Conservation (phyloP, 2,329 filamentous ascomycete genomes). For the Verticillium tricorpus region DNA sequence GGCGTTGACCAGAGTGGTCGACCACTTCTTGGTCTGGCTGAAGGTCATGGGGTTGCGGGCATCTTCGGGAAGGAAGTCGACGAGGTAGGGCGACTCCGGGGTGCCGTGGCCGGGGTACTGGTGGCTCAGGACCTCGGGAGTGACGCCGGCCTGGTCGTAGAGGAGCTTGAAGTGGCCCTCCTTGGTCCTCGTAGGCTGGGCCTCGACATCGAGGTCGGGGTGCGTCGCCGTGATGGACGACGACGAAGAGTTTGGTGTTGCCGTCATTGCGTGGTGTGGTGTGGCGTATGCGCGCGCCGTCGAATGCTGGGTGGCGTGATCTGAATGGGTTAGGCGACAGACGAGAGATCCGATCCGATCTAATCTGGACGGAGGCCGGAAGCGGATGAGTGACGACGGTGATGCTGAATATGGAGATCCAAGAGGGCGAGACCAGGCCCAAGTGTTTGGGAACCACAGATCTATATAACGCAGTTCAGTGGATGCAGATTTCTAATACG, state of each 20-base stretch:
- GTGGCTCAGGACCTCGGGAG: constrained; percentile 49
- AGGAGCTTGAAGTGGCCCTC: constrained; percentile 35
- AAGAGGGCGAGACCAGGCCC: not conserved
- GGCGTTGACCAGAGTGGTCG: constrained; percentile 57
- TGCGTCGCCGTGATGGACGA: constrained; percentile 23
- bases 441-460: not conserved
- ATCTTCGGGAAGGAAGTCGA: constrained; percentile 64
- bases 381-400: not conserved
- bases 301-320: not conserved
- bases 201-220: constrained; percentile 37
- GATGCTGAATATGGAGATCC: not conserved
- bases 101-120: constrained; percentile 60
- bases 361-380: not conserved
- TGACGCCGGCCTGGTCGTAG: constrained; percentile 53
- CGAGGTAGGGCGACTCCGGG: constrained; percentile 60
- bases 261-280: constrained; percentile 5
- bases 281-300: not conserved
- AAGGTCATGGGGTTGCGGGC: constrained; percentile 63
- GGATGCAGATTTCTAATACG: constrained; percentile 1
- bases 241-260: constrained; percentile 17
- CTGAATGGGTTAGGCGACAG: not conserved
- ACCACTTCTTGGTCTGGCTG: constrained; percentile 56
- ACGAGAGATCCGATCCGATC: not conserved
- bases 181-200: constrained; percentile 25
- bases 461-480: not conserved